Conservation (phyloP, 140 eudicot species). For the Oenanthe javanica region DNA sequence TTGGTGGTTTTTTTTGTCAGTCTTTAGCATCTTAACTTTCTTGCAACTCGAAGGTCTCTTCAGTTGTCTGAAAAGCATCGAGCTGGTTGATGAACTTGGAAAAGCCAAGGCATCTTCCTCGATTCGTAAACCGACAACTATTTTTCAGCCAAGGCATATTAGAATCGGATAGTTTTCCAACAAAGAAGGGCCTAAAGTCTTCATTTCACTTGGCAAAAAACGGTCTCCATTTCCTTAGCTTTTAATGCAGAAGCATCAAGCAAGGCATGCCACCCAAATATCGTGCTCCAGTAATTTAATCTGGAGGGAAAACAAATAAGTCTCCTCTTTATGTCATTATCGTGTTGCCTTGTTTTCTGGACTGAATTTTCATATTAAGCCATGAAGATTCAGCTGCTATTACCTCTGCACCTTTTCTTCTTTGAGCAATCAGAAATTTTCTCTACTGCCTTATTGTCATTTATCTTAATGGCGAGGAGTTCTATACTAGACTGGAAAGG, state of each 20-base stretch:
- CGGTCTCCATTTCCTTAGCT: too few relatives aligned
- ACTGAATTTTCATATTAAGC: conserved; percentile 58
- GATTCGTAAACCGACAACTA: too few relatives aligned
- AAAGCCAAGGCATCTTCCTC: conserved; percentile 9
- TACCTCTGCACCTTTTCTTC: conserved; percentile 32
- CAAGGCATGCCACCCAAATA: conserved; percentile 81
- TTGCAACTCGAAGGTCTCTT: background rate
- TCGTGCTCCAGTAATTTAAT: conserved; percentile 65
- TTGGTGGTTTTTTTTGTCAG: background rate
- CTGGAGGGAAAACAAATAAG: conserved; percentile 29
- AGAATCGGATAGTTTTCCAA: conserved; percentile 9
- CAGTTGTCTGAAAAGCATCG: conserved; percentile 6
- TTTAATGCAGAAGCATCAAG: conserved; percentile 45
- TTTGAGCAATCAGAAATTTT: conserved; percentile 42
- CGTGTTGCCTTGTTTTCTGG: conserved; percentile 19
- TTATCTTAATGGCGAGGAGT: conserved; percentile 60
- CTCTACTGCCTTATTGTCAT: conserved; percentile 50
- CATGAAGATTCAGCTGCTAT: conserved; percentile 62
- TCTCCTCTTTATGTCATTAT: too few relatives aligned
- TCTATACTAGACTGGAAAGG: conserved; percentile 45
- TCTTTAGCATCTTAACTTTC: too few relatives aligned
- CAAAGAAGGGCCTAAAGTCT: conserved; percentile 18
- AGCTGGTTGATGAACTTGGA: conserved; percentile 20
- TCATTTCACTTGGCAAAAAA: too few relatives aligned
- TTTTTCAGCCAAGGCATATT: too few relatives aligned